Conservation (phyloP, 352 stramenopile species). For the Phytophthora quininea region DNA sequence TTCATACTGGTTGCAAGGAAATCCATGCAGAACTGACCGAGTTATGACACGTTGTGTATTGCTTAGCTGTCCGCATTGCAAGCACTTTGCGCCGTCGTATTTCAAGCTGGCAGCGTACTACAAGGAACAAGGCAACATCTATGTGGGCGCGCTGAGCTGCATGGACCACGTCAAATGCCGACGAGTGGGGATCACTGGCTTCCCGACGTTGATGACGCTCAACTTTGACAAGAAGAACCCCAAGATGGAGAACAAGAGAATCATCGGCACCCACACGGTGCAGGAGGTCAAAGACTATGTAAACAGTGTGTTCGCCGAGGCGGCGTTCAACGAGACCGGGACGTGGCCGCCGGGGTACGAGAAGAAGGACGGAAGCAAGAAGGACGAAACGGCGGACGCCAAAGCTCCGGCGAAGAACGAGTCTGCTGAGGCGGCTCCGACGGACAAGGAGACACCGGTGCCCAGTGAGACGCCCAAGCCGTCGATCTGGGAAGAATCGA, state of each 20-base stretch:
- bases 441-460: constrained; percentile 9
- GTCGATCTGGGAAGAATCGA: constrained; percentile 80
- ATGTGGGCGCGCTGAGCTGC: constrained; percentile 81
- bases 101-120: constrained; percentile 73
- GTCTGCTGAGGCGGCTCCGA: constrained; percentile 16
- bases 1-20: neutral
- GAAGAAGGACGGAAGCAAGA: constrained; percentile 23
- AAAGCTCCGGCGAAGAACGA: constrained; percentile 2
- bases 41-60: constrained; percentile 20
- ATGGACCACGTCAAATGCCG: constrained; percentile 89
- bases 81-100: constrained; percentile 74
- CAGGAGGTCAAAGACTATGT: constrained; percentile 82
- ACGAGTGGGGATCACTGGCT: constrained; percentile 78
- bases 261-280: constrained; percentile 81
- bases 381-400: constrained; percentile 8
- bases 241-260: constrained; percentile 68
- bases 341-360: constrained; percentile 49
- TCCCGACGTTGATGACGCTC: constrained; percentile 78
- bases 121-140: constrained; percentile 68
- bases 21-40: constrained; percentile 20
- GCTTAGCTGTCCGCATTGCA: constrained; percentile 80
- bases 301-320: constrained; percentile 60
- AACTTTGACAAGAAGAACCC: constrained; percentile 81
- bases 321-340: constrained; percentile 73
- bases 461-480: constrained; percentile 22